phyloP scores from a whole-genome alignment of 2,329 filamentous ascomycete species.

The Hypoxylon rubiginosum region DNA sequence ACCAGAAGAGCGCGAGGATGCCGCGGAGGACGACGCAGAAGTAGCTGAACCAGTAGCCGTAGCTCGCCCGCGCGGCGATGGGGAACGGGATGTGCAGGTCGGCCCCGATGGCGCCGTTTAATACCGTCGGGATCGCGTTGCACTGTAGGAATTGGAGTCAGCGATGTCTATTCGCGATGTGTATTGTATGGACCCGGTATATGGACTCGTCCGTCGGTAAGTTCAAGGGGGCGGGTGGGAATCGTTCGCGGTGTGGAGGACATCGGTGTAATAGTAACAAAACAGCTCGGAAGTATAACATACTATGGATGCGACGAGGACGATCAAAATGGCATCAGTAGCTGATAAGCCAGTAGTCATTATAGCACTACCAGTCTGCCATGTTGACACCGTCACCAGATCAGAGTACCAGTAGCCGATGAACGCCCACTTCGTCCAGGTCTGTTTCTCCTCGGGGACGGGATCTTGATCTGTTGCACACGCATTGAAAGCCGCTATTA shows the following conservation, averaged over 20 bases:
- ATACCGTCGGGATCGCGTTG: constrained; percentile 60
- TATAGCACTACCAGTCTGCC: constrained; percentile 50
- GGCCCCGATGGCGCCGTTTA: constrained; percentile 58
- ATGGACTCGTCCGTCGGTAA: not conserved
- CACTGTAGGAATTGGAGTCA: constrained; percentile 44
- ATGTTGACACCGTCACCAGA: constrained; percentile 54
- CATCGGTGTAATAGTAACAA: not conserved
- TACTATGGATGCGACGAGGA: constrained; percentile 60
- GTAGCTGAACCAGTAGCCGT: constrained; percentile 54
- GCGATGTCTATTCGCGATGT: not conserved
- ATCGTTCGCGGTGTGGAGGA: not conserved
- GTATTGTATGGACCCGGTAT: not conserved
- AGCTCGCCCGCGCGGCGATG: constrained; percentile 59
- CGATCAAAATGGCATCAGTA: constrained; percentile 62
- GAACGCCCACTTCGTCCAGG: constrained; percentile 60
- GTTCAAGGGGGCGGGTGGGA: no score
- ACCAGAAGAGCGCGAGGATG: constrained; percentile 59
- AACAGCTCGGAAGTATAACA: constrained; percentile 1
- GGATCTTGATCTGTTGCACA: constrained; percentile 47
- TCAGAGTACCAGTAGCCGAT: constrained; percentile 65
- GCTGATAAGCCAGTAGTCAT: constrained; percentile 53
- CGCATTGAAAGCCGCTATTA: not conserved
- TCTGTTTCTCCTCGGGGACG: constrained; percentile 56
- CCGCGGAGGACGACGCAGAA: constrained; percentile 58
- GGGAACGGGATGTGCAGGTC: constrained; percentile 56